These are phyloP conservation scores for Coemansia sp. DNA, from an alignment of 192 early-diverging fungal species.

Conservation along the genomic window DNA sequence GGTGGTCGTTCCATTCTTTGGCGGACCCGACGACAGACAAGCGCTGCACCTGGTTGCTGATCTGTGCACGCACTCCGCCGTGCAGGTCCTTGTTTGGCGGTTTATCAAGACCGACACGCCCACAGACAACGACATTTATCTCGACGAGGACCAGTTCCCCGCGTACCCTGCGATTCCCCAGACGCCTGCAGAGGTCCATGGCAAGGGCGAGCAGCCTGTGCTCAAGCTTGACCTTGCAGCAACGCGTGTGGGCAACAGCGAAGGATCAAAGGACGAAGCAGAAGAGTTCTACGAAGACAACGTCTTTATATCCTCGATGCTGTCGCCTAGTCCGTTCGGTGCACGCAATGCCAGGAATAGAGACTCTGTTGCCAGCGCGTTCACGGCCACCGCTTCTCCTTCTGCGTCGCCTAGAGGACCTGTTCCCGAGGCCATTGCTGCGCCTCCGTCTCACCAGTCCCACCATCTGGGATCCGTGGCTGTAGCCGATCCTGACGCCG, in stretches of 20 bases:
- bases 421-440: conserved; percentile 10
- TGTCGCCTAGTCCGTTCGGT: conserved; percentile 17
- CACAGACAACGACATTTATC: conserved; percentile 9
- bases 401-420: conserved; percentile 7
- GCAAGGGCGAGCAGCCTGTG: neutral
- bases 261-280: conserved; percentile 15
- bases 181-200: conserved; percentile 9
- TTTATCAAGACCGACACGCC: conserved; percentile 28
- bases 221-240: conserved; percentile 13
- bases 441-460: conserved; percentile 13
- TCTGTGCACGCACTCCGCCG: conserved; percentile 49
- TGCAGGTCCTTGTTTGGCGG: conserved; percentile 58
- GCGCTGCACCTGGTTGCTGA: conserved; percentile 58
- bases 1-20: conserved; percentile 72
- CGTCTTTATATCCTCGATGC: conserved; percentile 14
- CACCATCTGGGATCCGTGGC: conserved; percentile 7
- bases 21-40: conserved; percentile 73
- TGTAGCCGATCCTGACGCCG: neutral
- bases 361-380: conserved; percentile 15
- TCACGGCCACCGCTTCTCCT: neutral
- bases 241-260: conserved; percentile 13
- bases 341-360: neutral
- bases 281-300: conserved; percentile 32
- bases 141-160: conserved; percentile 33
- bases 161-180: conserved; percentile 20